Evolutionary conservation across 352 stramenopile genomes (phyloP), one percentile per base, ranked within the genome.

Genomic region (Pythium graminicola): DNA sequence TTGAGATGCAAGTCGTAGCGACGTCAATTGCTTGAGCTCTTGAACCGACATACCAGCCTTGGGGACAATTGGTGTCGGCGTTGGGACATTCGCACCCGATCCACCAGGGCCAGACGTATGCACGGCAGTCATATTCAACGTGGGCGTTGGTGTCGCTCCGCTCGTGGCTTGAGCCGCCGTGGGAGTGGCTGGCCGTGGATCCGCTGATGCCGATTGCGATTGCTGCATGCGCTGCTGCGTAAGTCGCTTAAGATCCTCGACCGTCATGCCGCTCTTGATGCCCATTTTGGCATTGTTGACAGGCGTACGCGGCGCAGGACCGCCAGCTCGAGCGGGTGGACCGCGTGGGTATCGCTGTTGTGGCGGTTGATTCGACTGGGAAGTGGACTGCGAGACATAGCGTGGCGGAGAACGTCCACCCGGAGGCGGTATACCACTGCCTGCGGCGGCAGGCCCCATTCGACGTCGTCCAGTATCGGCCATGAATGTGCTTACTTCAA

Each of bases 181-280:
- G 19, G 71, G 62, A 3, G 77, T 76, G 26, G 61, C 57, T 13
- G 73, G 76, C 17, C 69, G 73, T 42, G 54, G 32, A 27, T 35
- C 50, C n/a, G 16, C 17, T n/a, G 31, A 6, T 4, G 63, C 17
- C 16, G 56, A n/a, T 27, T 44, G 41, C n/a, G 36, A 59, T 41
- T 88, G 76, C 54, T 92, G 81, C 71, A 93, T 93, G 28, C 81
- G 69, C 55, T 93, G 85, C 64, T 93, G 81, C 39, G 81, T 93
- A 24, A 93, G 65, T 11, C 81, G 73, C 64, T 93, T 93, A 40
- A 93, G 62, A 54, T 93, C 81, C 66, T 93, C 81, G 43, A 93
- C 81, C 5, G 81, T 93, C 81, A 93, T 93, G 52, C 81, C 81
- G 67, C 81, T 93, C 65, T 93, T 93, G 57, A 93, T 93, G 28